phyloP scores from a whole-genome alignment of 2,329 filamentous ascomycete genomes.

The Monilinia fructicola region DNA sequence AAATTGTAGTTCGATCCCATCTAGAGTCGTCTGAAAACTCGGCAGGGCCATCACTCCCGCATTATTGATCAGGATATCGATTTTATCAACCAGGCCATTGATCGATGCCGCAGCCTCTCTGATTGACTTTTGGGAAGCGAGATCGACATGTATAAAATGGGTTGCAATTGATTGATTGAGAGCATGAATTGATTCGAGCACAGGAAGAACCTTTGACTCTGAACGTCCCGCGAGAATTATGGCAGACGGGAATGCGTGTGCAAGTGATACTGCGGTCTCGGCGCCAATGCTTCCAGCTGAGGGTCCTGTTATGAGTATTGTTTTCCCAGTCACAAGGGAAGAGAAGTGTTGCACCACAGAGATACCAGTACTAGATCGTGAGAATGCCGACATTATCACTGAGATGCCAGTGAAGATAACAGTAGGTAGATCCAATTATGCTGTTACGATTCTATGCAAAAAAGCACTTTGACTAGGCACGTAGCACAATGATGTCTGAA shows the following conservation, averaged over 20 bases:
- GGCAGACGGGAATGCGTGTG: slow-evolving; percentile 28
- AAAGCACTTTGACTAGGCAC: too few relatives aligned
- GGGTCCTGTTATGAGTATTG: slow-evolving; percentile 30
- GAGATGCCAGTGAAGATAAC: neutral
- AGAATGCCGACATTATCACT: neutral
- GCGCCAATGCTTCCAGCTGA: slow-evolving; percentile 29
- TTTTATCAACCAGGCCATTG: slow-evolving; percentile 42
- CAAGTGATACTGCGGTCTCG: slow-evolving; percentile 31
- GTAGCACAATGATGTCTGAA: neutral
- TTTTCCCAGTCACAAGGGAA: neutral
- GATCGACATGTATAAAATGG: slow-evolving; percentile 36
- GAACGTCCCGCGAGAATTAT: slow-evolving; percentile 31
- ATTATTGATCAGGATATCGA: slow-evolving; percentile 48
- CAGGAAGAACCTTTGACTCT: slow-evolving; percentile 30
- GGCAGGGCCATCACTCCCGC: slow-evolving; percentile 46
- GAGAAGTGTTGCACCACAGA: slow-evolving; percentile 11
- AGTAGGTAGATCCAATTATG: neutral
- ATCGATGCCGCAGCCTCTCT: slow-evolving; percentile 16
- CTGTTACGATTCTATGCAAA: neutral
- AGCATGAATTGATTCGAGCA: slow-evolving; percentile 27
- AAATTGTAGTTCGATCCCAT: slow-evolving; percentile 53
- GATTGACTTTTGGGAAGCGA: slow-evolving; percentile 43
- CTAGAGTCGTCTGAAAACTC: slow-evolving; percentile 34
- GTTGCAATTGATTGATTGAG: slow-evolving; percentile 25
- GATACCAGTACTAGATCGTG: slow-evolving; percentile 2